A percentile compares a stretch with the other conserved stretches of the same genome.
These are phyloP conservation scores for Boletus patriciae DNA, from an alignment of 768 basidiomycete genomes.

Conservation along the genomic window DNA sequence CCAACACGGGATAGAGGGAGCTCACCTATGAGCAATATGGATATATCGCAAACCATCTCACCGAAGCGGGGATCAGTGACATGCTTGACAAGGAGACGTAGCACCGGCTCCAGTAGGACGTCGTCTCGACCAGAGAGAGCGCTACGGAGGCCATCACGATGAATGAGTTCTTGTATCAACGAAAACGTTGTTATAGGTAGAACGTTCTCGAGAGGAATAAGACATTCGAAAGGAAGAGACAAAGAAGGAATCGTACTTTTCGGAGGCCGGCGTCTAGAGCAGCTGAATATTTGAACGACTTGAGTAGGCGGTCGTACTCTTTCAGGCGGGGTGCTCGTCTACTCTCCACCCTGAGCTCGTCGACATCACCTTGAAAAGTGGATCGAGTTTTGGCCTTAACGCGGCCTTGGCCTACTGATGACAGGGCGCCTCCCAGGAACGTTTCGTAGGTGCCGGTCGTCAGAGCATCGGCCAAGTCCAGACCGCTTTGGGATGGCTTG, in stretches of 20 bases:
- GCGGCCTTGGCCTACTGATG: constrained; percentile 55
- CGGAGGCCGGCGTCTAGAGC: constrained; percentile 90
- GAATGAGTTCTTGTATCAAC: constrained; percentile 88
- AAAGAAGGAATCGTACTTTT: constrained; percentile 52
- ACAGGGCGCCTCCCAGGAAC: constrained; percentile 56
- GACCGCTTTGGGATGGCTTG: constrained; percentile 59
- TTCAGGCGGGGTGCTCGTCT: constrained; percentile 68
- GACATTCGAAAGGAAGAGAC: not conserved
- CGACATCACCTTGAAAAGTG: constrained; percentile 56
- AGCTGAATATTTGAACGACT: constrained; percentile 91
- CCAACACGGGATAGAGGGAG: constrained; percentile 3
- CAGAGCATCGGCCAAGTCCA: constrained; percentile 41
- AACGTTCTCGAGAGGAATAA: constrained; percentile 55
- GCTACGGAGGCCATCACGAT: constrained; percentile 83
- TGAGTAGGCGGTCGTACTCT: constrained; percentile 88
- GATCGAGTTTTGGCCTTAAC: constrained; percentile 49
- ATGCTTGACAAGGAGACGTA: constrained; percentile 83
- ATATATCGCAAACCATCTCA: constrained; percentile 80
- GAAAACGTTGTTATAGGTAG: constrained; percentile 86
- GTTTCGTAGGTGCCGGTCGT: constrained; percentile 64
- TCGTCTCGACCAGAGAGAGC: constrained; percentile 93
- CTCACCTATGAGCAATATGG: constrained; percentile 81
- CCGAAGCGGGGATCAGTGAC: constrained; percentile 91
- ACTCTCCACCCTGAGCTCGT: constrained; percentile 79
- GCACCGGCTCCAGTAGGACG: constrained; percentile 85